Conservation (phyloP, 495 filamentous ascomycete genomes). For the Xylaria telfairii region DNA sequence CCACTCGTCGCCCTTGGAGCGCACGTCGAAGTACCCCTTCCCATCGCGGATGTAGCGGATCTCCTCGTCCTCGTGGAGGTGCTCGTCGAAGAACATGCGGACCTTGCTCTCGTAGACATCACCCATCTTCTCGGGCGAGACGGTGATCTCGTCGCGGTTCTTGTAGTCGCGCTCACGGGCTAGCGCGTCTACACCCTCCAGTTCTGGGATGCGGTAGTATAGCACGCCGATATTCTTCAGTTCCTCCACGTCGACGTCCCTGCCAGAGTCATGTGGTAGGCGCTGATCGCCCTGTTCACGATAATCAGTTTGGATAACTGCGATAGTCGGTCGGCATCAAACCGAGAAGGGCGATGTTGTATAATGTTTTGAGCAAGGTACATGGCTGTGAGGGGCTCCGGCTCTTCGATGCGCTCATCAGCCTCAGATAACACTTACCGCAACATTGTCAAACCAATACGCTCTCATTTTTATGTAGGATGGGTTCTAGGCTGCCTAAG, state of each 20-base stretch:
- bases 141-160: slow-evolving; percentile 90
- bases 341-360: background rate
- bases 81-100: slow-evolving; percentile 90
- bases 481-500: background rate
- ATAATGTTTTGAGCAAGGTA: background rate
- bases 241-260: slow-evolving; percentile 61
- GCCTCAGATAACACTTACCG: slow-evolving; percentile 58
- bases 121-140: slow-evolving; percentile 89
- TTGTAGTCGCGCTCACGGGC: slow-evolving; percentile 82
- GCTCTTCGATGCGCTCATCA: background rate
- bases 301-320: background rate
- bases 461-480: slow-evolving; percentile 66
- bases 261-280: slow-evolving; percentile 83
- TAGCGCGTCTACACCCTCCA: slow-evolving; percentile 71
- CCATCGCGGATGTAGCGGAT: slow-evolving; percentile 96
- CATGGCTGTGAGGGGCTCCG: background rate
- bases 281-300: slow-evolving; percentile 83
- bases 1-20: slow-evolving; percentile 76
- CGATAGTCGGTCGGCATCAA: background rate
- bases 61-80: slow-evolving; percentile 98
- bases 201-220: slow-evolving; percentile 70
- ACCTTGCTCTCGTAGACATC: slow-evolving; percentile 88
- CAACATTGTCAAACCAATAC: slow-evolving; percentile 82
- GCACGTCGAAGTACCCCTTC: slow-evolving; percentile 90
- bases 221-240: slow-evolving; percentile 79